These are phyloP conservation scores for Bipolaris zeicola DNA, from an alignment of 2,329 filamentous ascomycete genomes.

Conservation along the genomic window DNA sequence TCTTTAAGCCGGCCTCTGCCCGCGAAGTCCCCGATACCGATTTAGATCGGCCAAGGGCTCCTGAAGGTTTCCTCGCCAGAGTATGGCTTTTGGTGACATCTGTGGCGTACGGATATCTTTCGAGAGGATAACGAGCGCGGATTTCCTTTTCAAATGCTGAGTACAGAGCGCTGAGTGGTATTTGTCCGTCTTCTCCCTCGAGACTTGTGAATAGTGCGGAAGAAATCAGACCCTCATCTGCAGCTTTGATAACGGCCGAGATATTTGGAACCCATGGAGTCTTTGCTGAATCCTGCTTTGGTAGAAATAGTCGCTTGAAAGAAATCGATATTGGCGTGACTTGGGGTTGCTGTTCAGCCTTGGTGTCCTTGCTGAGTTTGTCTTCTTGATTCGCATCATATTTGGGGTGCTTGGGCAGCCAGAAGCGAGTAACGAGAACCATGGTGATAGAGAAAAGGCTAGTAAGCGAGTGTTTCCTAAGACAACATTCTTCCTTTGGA, in stretches of 20 bases:
- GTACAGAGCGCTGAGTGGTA: conserved; percentile 34
- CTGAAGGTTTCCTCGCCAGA: conserved; percentile 18
- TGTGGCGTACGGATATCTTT: conserved; percentile 31
- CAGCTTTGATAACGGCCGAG: conserved; percentile 41
- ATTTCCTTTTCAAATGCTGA: conserved; percentile 36
- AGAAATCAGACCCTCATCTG: conserved; percentile 38
- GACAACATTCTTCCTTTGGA: conserved; percentile 24
- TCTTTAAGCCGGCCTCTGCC: conserved; percentile 15
- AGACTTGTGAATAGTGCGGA: conserved; percentile 34
- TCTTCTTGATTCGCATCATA: conserved; percentile 11
- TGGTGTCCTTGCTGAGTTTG: conserved; percentile 18
- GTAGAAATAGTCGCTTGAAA: conserved; percentile 26
- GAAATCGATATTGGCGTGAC: conserved; percentile 23
- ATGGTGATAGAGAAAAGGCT: conserved; percentile 17
- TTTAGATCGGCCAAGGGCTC: conserved; percentile 23
- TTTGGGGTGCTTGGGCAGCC: conserved; percentile 35
- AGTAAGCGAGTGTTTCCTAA: conserved; percentile 3
- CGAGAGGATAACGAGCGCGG: conserved; percentile 22
- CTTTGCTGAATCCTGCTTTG: conserved; percentile 23
- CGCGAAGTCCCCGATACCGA: conserved; percentile 22
- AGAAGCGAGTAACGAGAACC: conserved; percentile 37
- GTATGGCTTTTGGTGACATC: conserved; percentile 33
- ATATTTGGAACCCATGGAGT: conserved; percentile 33
- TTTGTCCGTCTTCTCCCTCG: conserved; percentile 29
- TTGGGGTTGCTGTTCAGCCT: conserved; percentile 19